Evolutionary conservation across 176 grass and related monocot species (phyloP).

Genomic region (Zoysia pacifica): DNA sequence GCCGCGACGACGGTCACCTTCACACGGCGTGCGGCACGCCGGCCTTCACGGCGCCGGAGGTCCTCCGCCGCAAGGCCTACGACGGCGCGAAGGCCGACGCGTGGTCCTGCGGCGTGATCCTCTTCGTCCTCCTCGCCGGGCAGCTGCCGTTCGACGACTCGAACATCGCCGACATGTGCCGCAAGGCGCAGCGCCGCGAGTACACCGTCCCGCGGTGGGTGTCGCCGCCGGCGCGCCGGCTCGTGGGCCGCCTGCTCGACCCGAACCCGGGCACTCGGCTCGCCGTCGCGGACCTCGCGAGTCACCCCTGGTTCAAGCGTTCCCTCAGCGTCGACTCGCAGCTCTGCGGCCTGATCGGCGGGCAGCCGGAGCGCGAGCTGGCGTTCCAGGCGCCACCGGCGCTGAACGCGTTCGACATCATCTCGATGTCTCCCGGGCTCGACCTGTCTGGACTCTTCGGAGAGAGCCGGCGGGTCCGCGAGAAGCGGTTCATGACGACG

Average conservation of each 20-base stretch:
- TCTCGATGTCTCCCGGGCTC: slow-evolving; percentile 70
- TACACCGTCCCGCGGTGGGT: slow-evolving; percentile 65
- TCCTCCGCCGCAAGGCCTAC: slow-evolving; percentile 71
- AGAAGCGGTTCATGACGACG: slow-evolving; percentile 72
- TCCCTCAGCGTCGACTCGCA: slow-evolving; percentile 92
- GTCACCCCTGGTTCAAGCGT: slow-evolving; percentile 87
- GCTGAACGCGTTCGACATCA: slow-evolving; percentile 90
- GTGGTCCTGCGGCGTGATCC: slow-evolving; percentile 95
- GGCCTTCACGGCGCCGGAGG: slow-evolving; percentile 80
- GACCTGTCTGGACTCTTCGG: slow-evolving; percentile 76
- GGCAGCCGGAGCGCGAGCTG: slow-evolving; percentile 41
- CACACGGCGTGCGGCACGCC: slow-evolving; percentile 87
- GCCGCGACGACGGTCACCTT: slow-evolving; percentile 58
- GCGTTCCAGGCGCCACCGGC: slow-evolving; percentile 41
- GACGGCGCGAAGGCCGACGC: slow-evolving; percentile 87
- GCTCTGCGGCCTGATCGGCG: slow-evolving; percentile 47
- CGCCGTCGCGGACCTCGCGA: slow-evolving; percentile 51
- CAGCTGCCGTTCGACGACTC: slow-evolving; percentile 87
- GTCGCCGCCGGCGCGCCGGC: slow-evolving; percentile 54
- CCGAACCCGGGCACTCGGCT: slow-evolving; percentile 79
- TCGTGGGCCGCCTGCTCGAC: slow-evolving; percentile 74
- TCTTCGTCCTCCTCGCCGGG: slow-evolving; percentile 82
- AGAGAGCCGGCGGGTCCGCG: slow-evolving; percentile 43
- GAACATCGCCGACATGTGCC: slow-evolving; percentile 82
- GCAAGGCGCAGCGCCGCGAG: slow-evolving; percentile 61